Evolutionary conservation across 2,329 filamentous ascomycete species (phyloP), one percentile per base, ranked within the genome.

Genomic region (Talaromyces sp.): DNA sequence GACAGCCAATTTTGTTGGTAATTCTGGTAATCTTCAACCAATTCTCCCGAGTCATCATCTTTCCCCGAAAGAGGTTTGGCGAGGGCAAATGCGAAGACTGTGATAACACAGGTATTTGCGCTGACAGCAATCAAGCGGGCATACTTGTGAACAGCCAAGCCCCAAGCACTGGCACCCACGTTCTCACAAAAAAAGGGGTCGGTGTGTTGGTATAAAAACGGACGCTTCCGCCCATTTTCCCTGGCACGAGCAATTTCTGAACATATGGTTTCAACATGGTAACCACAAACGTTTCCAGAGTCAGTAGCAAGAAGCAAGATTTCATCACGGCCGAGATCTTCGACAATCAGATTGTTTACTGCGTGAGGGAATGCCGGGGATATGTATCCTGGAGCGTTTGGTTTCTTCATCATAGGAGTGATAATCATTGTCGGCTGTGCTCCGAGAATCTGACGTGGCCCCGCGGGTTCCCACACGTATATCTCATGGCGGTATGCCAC

Each of bases 111-210:
- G 0, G 81, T 83, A 70, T 99, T 99, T 0, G 90, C 87, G 66
- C 89, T 90, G 43, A 95, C 88, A 0, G 93, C 94, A 63, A 99
- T 88, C 63, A 97, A 79, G 0, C 92, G 86, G n/a, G 90, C 91
- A 63, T 87, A 79, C 63, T 85, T 82, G 72, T 97, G 93, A 11
- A 96, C 82, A 8, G 91, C 88, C 54, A 96, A 75, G 0, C 93
- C 94, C 94, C 94, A 99, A 2, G 92, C 93, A 62, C 90, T 93
- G 26, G 76, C 77, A 1, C 85, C 84, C 2, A 96, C 91, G 69
- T 89, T 92, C 41, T 89, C 84, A 61, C 86, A 84, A 60, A 96
- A 90, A 69, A 96, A 90, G 1, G 77, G 75, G 19, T 70, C 70
- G 17, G 79, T 67, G 54, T 73, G 70, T 8, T 69, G 61, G n/a